phyloP scores from a whole-genome alignment of 2,329 filamentous ascomycete species.

The Colletotrichum sp. region DNA sequence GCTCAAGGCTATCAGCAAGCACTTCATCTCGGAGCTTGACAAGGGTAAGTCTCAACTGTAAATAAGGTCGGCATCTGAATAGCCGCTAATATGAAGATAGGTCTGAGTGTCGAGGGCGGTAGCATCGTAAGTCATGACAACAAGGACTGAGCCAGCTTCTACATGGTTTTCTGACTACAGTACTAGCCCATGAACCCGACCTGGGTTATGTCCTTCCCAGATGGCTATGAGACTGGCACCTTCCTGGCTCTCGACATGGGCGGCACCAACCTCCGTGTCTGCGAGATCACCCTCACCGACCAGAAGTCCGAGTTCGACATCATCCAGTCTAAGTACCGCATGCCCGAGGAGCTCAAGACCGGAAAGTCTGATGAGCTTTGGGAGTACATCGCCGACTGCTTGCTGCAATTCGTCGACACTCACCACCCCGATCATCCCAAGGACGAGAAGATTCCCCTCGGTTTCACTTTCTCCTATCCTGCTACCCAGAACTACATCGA shows the following conservation, averaged over 20 bases:
- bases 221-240: conserved; percentile 85
- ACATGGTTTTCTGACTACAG: conserved; percentile 22
- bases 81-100: conserved; percentile 44
- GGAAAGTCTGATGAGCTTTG: conserved; percentile 85
- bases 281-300: conserved; percentile 87
- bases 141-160: not conserved
- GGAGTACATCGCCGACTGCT: conserved; percentile 93
- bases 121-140: conserved; percentile 75
- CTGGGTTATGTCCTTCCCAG: conserved; percentile 91
- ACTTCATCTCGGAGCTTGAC: conserved; percentile 86
- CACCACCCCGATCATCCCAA: conserved; percentile 74
- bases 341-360: conserved; percentile 91
- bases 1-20: conserved; percentile 88
- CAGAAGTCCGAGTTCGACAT: conserved; percentile 92
- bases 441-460: conserved; percentile 74
- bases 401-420: conserved; percentile 87
- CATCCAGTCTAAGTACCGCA: conserved; percentile 93
- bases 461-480: conserved; percentile 96
- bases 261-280: conserved; percentile 93
- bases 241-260: conserved; percentile 95
- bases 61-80: not conserved
- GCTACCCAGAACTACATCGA: conserved; percentile 94
- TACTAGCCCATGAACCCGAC: conserved; percentile 93
- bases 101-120: conserved; percentile 84
- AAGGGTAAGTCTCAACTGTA: conserved; percentile 64